A percentile compares a stretch with the other conserved stretches of the same genome.
phyloP scores from a whole-genome alignment of 2,329 filamentous ascomycete species.

The Pseudogymnoascus sp. region DNA sequence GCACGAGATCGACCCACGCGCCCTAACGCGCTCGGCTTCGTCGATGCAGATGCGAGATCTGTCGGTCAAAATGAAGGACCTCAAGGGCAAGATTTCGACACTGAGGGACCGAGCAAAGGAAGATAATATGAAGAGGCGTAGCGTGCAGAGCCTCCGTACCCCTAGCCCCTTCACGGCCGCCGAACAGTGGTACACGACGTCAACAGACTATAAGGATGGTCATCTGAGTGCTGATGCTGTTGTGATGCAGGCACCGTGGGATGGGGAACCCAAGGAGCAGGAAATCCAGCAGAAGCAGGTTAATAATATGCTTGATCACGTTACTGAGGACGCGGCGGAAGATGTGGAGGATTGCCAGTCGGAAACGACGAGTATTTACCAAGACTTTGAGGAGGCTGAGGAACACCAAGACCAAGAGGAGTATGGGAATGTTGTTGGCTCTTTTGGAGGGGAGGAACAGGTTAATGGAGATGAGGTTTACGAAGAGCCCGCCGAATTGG shows the following conservation, averaged over 20 bases:
- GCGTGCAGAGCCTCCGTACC: constrained; percentile 54
- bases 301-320: not conserved
- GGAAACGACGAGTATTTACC: constrained; percentile 27
- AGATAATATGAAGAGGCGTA: constrained; percentile 57
- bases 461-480: not conserved
- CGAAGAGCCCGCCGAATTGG: not conserved
- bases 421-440: constrained; percentile 2
- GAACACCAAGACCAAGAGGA: constrained; percentile 17
- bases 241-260: constrained; percentile 23
- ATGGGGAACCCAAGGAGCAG: constrained; percentile 14
- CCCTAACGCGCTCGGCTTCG: constrained; percentile 28
- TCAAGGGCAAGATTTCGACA: constrained; percentile 62
- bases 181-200: constrained; percentile 30
- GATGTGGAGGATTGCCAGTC: constrained; percentile 21
- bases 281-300: not conserved
- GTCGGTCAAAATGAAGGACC: constrained; percentile 60
- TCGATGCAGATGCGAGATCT: constrained; percentile 49
- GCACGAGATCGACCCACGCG: not conserved
- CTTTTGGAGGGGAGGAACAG: not conserved
- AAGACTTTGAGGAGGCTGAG: constrained; percentile 23
- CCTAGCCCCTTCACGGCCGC: constrained; percentile 41
- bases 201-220: constrained; percentile 23
- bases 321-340: constrained; percentile 1
- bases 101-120: constrained; percentile 58
- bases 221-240: constrained; percentile 26